Evolutionary conservation across 257 asterid species (phyloP), one percentile per base, ranked within the genome.

Genomic region (Prunella vulgaris): DNA sequence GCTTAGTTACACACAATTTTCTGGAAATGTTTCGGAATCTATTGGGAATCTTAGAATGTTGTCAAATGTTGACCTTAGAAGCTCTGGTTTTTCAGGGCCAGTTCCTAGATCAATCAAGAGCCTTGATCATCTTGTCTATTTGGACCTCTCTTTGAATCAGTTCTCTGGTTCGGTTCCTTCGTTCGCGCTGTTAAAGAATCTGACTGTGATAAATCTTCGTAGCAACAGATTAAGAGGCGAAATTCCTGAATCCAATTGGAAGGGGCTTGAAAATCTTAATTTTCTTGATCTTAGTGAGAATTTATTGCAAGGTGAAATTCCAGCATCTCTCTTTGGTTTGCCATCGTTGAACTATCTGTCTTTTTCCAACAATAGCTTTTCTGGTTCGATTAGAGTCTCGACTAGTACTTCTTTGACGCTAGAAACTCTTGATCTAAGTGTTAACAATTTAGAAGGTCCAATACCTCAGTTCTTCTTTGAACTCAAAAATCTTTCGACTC

Each of bases 21-120:
- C 85, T 15, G 92, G 92, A 21, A 61, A 57, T 22, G 35, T 89
- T n/a, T 72, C 92, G 1, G 72, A 70, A 48, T 82, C 95, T 59
- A 77, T 85, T 35, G 85, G 87, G 30, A 78, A 35, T 37, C 84
- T 87, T 7, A 57, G 21, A 64, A 79, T 74, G 85, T 15, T 87
- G 72, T 30, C 83, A 5, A 62, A 17, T 42, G 3, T 87, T 69
- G 82, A 76, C 25, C 73, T 89, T 48, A 33, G 77, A 17, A 59
- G 40, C 22, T 79, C 89, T 57, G 27, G 62, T 46, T 87, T 87
- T 68, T 78, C 84, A 0, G 89, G 96, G 15, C 48, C 71, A 4
- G 75, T 89, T 37, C 95, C 95, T 14, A 66, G 71, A 30, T 76
- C 92, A 15, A 64, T 87, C 48, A 64, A 61, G 6, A 84, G 69